A percentile compares a stretch with the other conserved stretches of the same genome.
Evolutionary conservation across 352 stramenopile genomes (phyloP).

Genomic region (Pythium pyrilobum): DNA sequence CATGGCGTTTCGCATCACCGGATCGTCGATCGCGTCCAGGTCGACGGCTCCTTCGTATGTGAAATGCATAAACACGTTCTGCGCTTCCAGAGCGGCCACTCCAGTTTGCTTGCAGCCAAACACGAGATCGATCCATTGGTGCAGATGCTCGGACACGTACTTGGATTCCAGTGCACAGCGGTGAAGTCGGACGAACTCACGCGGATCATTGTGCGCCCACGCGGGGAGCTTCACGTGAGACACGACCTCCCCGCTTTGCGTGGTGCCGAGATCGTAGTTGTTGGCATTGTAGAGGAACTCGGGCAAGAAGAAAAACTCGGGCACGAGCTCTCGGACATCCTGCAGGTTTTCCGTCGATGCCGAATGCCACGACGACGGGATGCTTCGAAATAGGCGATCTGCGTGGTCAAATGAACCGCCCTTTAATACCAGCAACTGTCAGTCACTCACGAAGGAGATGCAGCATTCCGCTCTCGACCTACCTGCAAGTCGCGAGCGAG

Average conservation of each 20-base stretch:
- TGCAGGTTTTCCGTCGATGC: constrained; percentile 90
- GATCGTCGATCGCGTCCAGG: constrained; percentile 79
- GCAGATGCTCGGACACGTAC: constrained; percentile 94
- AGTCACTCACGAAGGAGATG: background rate
- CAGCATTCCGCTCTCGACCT: background rate
- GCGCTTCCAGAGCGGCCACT: constrained; percentile 80
- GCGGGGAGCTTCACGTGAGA: constrained; percentile 90
- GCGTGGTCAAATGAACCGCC: constrained; percentile 90
- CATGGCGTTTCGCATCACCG: constrained; percentile 89
- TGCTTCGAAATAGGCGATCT: constrained; percentile 94
- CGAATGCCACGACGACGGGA: constrained; percentile 93
- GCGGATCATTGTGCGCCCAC: constrained; percentile 91
- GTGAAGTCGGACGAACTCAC: constrained; percentile 94
- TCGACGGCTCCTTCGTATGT: constrained; percentile 81
- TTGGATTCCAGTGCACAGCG: constrained; percentile 95
- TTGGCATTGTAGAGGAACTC: constrained; percentile 82
- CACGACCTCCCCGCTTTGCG: constrained; percentile 83
- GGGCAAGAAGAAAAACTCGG: constrained; percentile 75
- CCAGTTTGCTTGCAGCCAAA: constrained; percentile 97
- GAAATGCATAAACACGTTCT: constrained; percentile 92
- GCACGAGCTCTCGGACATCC: constrained; percentile 78
- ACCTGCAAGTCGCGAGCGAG: constrained; percentile 59
- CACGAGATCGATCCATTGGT: constrained; percentile 98
- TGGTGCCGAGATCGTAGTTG: constrained; percentile 58
- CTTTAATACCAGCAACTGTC: background rate